These are phyloP conservation scores for Suhomyces bokatorum DNA, from an alignment of 1,139 yeast species.

Conservation along the genomic window DNA sequence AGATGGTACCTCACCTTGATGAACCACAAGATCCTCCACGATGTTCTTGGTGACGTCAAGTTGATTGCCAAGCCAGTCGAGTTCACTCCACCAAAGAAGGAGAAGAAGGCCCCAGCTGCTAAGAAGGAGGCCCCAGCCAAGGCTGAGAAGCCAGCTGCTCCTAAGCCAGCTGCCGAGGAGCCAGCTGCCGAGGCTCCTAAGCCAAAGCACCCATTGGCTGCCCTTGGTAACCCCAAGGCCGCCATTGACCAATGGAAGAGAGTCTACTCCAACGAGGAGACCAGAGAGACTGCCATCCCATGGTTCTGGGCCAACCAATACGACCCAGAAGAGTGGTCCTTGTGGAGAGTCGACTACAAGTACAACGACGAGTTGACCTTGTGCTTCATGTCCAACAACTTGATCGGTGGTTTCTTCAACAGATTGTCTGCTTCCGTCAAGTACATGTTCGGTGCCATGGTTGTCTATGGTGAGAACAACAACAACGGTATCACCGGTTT, in stretches of 20 bases:
- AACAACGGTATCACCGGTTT: conserved; percentile 96
- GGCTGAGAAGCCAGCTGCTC: conserved; percentile 29
- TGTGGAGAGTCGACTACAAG: conserved; percentile 95
- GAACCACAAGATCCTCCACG: conserved; percentile 54
- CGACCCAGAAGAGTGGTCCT: conserved; percentile 91
- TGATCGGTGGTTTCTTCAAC: conserved; percentile 97
- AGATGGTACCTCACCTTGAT: conserved; percentile 86
- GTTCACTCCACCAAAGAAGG: conserved; percentile 79
- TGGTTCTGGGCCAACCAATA: conserved; percentile 95
- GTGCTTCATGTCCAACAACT: conserved; percentile 98
- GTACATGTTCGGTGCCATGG: conserved; percentile 90
- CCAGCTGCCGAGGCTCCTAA: conserved; percentile 53
- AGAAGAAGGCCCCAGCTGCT: conserved; percentile 49
- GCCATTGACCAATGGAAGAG: conserved; percentile 95
- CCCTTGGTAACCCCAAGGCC: conserved; percentile 71
- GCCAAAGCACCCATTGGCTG: conserved; percentile 90
- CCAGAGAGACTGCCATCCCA: conserved; percentile 91
- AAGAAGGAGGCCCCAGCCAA: conserved; percentile 58
- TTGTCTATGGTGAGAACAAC: conserved; percentile 98
- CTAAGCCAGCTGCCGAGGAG: conserved; percentile 35
- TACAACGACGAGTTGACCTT: conserved; percentile 96
- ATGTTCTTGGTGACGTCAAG: conserved; percentile 44
- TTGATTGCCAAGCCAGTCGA: conserved; percentile 68
- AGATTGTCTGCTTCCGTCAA: conserved; percentile 90
- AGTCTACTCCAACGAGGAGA: conserved; percentile 94